Conservation (phyloP, 495 filamentous ascomycete genomes). For the Aspergillus conjunctus region DNA sequence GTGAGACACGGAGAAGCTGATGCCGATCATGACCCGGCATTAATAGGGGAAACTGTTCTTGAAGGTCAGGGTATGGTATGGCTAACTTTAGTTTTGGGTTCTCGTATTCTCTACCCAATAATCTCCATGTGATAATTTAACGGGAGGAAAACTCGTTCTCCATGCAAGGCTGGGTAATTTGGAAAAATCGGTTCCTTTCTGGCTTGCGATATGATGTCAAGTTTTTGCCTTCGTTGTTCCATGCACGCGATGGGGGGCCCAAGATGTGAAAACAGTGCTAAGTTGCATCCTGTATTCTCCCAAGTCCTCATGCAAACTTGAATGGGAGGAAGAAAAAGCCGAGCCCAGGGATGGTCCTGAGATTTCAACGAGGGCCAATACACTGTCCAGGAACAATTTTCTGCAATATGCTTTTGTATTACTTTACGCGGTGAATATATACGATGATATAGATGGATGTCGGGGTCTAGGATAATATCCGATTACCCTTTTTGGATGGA, state of each 20-base stretch:
- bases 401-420: neutral
- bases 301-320: neutral
- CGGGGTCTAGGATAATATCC: neutral
- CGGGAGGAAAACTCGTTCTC: neutral
- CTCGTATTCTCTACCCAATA: constrained; percentile 6
- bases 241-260: no score
- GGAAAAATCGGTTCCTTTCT: neutral
- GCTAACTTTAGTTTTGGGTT: neutral
- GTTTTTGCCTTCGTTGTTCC: no score
- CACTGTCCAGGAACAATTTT: neutral
- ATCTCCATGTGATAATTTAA: neutral
- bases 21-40: neutral
- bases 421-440: neutral
- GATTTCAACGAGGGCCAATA: neutral
- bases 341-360: no score
- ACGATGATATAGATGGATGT: neutral
- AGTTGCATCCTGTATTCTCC: no score
- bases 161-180: neutral
- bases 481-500: no score
- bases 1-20: neutral
- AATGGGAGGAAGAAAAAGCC: neutral
- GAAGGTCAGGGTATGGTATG: neutral
- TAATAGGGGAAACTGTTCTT: neutral
- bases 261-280: no score
- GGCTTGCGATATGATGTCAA: no score